These are phyloP conservation scores for Dactylonectria estremocensis DNA, from an alignment of 2,329 filamentous ascomycete species.

Conservation along the genomic window DNA sequence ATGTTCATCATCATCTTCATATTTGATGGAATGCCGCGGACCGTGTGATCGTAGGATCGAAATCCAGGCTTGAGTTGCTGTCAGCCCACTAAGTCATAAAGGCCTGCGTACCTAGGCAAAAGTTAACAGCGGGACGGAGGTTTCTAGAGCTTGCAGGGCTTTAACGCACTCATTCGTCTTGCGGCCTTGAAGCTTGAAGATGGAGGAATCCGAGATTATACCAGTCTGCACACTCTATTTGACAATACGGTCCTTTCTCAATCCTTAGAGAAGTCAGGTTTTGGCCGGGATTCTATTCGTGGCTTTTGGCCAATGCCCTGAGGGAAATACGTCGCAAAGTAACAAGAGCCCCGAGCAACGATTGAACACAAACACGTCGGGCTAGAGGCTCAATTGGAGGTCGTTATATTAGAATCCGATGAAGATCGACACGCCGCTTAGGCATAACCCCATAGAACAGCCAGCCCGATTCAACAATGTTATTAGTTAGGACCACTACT, in stretches of 20 bases:
- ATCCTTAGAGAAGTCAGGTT: conserved; percentile 12
- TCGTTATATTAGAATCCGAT: conserved; percentile 5
- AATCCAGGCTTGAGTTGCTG: not conserved
- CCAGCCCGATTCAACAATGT: conserved; percentile 12
- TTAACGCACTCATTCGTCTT: conserved; percentile 23
- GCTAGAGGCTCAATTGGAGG: conserved; percentile 17
- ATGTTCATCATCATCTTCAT: not conserved
- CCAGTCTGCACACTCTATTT: conserved; percentile 1
- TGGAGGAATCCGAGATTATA: conserved; percentile 10
- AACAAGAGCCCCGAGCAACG: conserved; percentile 23
- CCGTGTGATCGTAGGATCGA: not conserved
- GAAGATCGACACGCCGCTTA: conserved; percentile 27
- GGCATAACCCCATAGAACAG: conserved; percentile 20
- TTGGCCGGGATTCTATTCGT: conserved; percentile 18
- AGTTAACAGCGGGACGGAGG: not conserved
- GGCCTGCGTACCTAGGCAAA: conserved; percentile 15
- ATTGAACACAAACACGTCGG: conserved; percentile 25
- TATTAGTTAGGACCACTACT: no score
- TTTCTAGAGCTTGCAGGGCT: no score
- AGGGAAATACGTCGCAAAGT: conserved; percentile 18
- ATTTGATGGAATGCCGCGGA: not conserved
- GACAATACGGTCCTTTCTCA: conserved; percentile 15
- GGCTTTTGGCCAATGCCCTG: conserved; percentile 23
- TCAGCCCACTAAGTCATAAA: not conserved
- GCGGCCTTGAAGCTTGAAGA: conserved; percentile 7